Base-by-base conservation (phyloP, 805 yeast genomes). In the Nadsonia fulvescens region DNA sequence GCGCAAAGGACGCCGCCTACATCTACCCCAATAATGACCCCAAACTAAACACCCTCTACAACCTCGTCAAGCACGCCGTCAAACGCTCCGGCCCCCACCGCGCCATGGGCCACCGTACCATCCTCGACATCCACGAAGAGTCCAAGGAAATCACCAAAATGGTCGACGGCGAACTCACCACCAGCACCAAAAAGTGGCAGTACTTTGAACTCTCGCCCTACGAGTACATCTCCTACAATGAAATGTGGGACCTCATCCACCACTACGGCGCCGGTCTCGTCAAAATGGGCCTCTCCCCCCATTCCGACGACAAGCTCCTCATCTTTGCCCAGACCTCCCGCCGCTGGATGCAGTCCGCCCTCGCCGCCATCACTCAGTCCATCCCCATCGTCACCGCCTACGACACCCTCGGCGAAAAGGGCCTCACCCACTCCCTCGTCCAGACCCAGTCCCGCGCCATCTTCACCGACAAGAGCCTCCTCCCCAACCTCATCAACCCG, bases 351-450 rank as follows among this genome's bases (percentile, higher is more conserved):
- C 76, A 78, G 54, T 65, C 78, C 16, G 86, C 70, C 37, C 49
- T 79, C 32, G 93, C 83, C 9, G 63, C 79, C 28, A 66, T 68
- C 40, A 58, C 82, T 27, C 94, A 81, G 51, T 54, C 64, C 25
- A 72, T 89, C 33, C 77, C 96, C 13, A 63, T 76, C 31, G 96
- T 82, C 20, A 89, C 98, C 9, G 96, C 98, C 19, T 89, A 89
- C 51, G 95, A 83, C 50, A 81, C 94, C 22, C 61, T 83, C 37
- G 95, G 95, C 31, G 92, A 81, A 51, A 62, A 63, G 18, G 93
- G 93, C 13, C 33, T 42, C 20, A 74, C 73, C 31, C 92, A 76
- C 52, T 82, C 95, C 3, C 60, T 89, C 44, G 61, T 64, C 20
- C 78, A 83, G 54, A 81, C 96, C 4, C 77, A 62, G 25, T 68